These are phyloP conservation scores for Amesomyces nigricolor DNA, from an alignment of 2,329 filamentous ascomycete genomes.

Conservation along the genomic window DNA sequence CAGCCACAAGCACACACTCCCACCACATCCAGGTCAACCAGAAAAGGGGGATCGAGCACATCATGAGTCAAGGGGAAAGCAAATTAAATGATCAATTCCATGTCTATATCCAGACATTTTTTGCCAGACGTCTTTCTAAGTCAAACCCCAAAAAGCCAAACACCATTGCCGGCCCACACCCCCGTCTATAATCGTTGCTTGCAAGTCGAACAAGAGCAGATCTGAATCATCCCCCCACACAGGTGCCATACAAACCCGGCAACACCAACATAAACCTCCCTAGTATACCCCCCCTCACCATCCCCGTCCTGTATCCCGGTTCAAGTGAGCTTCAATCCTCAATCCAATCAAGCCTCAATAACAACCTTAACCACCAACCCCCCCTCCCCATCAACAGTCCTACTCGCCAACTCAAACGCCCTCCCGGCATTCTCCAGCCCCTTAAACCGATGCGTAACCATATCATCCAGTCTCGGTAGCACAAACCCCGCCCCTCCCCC, in stretches of 20 bases:
- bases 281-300: no score
- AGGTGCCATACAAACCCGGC: background rate
- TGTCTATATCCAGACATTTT: no score
- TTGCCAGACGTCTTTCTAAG: no score
- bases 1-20: no score
- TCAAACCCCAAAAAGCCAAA: background rate
- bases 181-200: background rate
- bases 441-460: constrained; percentile 68
- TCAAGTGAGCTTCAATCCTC: background rate
- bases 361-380: constrained; percentile 69
- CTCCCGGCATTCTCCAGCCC: constrained; percentile 56
- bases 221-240: background rate
- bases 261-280: no score
- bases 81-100: no score
- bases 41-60: no score
- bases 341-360: constrained; percentile 43
- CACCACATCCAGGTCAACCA: no score
- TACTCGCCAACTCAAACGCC: constrained; percentile 65
- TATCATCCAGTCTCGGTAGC: constrained; percentile 59
- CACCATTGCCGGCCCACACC: no score
- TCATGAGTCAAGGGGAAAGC: no score
- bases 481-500: constrained; percentile 35
- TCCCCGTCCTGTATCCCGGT: background rate
- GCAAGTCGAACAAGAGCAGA: constrained; percentile 2
- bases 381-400: constrained; percentile 61